Evolutionary conservation across 371 early-diverging fungal species (phyloP), one percentile per base, ranked within the genome.

Genomic region (Mortierella sp.): DNA sequence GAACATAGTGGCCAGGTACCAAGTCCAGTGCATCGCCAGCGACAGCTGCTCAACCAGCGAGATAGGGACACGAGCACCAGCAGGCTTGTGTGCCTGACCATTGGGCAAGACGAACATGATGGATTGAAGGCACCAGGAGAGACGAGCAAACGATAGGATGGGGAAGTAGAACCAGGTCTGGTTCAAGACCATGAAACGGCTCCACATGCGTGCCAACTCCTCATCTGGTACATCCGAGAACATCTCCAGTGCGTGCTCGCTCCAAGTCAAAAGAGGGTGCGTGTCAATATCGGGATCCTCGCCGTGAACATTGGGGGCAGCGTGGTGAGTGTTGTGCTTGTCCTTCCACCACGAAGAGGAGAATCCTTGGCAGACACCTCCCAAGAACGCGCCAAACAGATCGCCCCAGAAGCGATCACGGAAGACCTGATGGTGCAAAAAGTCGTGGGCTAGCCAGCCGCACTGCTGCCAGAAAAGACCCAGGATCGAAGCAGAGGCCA

Each of bases 321-420:
- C 89, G 74, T 95, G 95, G 71, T 95, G 95, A 10, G 94, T 93
- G 82, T 90, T 92, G 84, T 95, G 95, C 85, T 95, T 94, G 81
- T 94, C 87, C 80, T 93, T 93, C 95, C 95, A 95, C 91, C 90
- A 90, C 21, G 86, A 85, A 8, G 90, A 84, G 21, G 89, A 88
- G 67, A 92, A 91, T 0, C 93, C 94, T 70, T 93, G 93, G 79
- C 86, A 89, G 53, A 93, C 82, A 68, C 91, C 91, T 54, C 95
- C 95, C 46, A 91, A 72, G 64, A 94, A 85, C 65, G 89, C 87
- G 8, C 92, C 89, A 39, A 90, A 46, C 18, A 82, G 54, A 71
- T 92, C 87, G 59, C 93, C 93, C 64, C 79, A 79, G 39, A 66
- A 58, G 34, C 94, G 87, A 70, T 90, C 88, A 41, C 85, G 78